These are phyloP conservation scores for Mortierella sp. DNA, from an alignment of 371 early-diverging fungal genomes.

Conservation along the genomic window DNA sequence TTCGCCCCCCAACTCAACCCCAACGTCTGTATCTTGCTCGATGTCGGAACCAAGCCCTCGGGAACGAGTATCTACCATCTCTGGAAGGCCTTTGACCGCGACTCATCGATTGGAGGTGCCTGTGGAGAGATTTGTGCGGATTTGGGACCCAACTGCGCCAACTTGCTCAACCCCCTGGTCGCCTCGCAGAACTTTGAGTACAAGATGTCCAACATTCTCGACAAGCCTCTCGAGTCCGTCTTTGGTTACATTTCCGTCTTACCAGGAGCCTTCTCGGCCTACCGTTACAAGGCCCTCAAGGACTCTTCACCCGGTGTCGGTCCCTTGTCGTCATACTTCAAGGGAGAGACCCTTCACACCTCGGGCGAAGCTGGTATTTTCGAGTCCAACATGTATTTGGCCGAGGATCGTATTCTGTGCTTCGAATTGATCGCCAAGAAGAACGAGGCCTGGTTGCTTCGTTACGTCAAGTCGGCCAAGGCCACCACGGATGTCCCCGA, in stretches of 20 bases:
- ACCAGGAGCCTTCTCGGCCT: constrained; percentile 98
- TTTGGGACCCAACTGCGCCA: constrained; percentile 69
- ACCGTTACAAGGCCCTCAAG: constrained; percentile 90
- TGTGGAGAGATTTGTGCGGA: constrained; percentile 93
- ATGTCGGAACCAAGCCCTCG: constrained; percentile 91
- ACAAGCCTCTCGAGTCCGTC: constrained; percentile 96
- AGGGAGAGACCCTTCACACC: constrained; percentile 92
- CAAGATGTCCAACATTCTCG: constrained; percentile 97
- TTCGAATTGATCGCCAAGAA: constrained; percentile 90
- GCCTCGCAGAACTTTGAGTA: constrained; percentile 98
- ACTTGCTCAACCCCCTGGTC: constrained; percentile 88
- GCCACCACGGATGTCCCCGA: constrained; percentile 83
- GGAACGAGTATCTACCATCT: constrained; percentile 85
- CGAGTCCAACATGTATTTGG: constrained; percentile 83
- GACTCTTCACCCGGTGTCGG: constrained; percentile 77
- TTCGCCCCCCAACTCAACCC: constrained; percentile 84
- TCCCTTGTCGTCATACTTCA: constrained; percentile 92
- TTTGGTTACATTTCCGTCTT: constrained; percentile 98
- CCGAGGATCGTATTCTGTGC: constrained; percentile 92
- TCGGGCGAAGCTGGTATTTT: constrained; percentile 74
- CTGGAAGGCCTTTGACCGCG: constrained; percentile 88
- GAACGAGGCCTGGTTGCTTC: constrained; percentile 79
- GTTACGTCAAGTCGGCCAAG: constrained; percentile 76
- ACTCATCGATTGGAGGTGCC: constrained; percentile 84
- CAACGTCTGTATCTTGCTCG: constrained; percentile 87